phyloP scores from a whole-genome alignment of 495 filamentous ascomycete species.

The Daldinia bambusicola region DNA sequence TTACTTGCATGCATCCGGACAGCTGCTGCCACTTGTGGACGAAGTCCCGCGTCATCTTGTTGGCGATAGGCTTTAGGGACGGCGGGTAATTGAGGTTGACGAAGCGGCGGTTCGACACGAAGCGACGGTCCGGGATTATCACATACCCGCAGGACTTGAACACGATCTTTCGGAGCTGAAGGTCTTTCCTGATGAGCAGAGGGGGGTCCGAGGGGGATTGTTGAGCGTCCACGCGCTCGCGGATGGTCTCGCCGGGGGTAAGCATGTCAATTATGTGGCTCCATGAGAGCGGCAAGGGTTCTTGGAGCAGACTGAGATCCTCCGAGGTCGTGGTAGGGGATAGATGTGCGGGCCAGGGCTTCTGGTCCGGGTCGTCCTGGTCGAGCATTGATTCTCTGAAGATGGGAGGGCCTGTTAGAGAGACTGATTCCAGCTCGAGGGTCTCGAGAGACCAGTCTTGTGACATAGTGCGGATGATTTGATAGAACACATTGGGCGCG shows the following conservation, averaged over 20 bases:
- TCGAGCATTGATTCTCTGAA: background rate
- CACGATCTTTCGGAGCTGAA: slow-evolving; percentile 44
- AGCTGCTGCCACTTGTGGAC: background rate
- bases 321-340: too few species aligned
- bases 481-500: slow-evolving; percentile 53
- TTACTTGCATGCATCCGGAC: slow-evolving; percentile 39
- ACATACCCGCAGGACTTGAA: slow-evolving; percentile 62
- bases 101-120: slow-evolving; percentile 33
- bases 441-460: slow-evolving; percentile 40
- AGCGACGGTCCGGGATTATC: slow-evolving; percentile 31
- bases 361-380: slow-evolving; percentile 10
- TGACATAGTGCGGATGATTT: slow-evolving; percentile 41
- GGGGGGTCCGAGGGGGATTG: too few species aligned
- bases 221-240: background rate
- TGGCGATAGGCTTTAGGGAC: background rate
- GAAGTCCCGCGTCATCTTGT: too few species aligned
- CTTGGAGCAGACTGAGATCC: background rate
- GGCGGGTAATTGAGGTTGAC: background rate
- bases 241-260: slow-evolving; percentile 51
- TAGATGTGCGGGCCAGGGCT: background rate
- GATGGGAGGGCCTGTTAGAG: slow-evolving; percentile 51
- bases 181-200: slow-evolving; percentile 14
- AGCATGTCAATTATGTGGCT: slow-evolving; percentile 53
- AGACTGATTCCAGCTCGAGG: slow-evolving; percentile 58
- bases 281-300: slow-evolving; percentile 47